A percentile compares a stretch with the other conserved stretches of the same genome.
Evolutionary conservation across 163 green algal species (phyloP).

Genomic region (Chlorella variabilis): DNA sequence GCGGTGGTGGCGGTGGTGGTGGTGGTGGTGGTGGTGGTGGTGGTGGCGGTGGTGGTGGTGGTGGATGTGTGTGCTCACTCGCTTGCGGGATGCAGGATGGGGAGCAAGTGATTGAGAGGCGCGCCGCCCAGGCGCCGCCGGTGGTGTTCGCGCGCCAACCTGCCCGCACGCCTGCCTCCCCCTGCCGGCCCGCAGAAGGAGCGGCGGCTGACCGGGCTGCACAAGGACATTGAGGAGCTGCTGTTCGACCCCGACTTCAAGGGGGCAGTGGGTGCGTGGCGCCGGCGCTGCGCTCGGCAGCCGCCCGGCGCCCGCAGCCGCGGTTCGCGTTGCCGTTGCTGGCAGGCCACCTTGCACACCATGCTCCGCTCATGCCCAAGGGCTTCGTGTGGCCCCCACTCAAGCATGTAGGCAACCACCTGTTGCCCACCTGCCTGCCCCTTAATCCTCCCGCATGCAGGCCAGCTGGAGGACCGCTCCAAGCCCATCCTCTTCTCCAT

Average conservation of each 20-base stretch:
- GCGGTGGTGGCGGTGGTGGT: not conserved
- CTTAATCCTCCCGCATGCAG: constrained; percentile 3
- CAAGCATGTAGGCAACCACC: too few relatives aligned
- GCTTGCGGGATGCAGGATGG: too few relatives aligned
- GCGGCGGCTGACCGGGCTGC: constrained; percentile 69
- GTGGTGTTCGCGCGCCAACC: too few relatives aligned
- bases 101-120: too few relatives aligned
- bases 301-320: too few relatives aligned
- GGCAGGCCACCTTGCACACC: too few relatives aligned
- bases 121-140: too few relatives aligned
- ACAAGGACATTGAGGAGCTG: constrained; percentile 74
- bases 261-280: constrained; percentile 11
- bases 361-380: too few relatives aligned
- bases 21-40: not conserved
- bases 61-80: too few relatives aligned
- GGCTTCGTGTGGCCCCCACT: too few relatives aligned
- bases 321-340: too few relatives aligned
- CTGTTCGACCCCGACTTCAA: constrained; percentile 55
- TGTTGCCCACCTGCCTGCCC: not conserved
- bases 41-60: not conserved
- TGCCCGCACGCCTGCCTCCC: not conserved
- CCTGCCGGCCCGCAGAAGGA: constrained; percentile 35
- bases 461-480: constrained; percentile 49
- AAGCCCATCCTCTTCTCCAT: constrained; percentile 85
- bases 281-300: too few relatives aligned